A percentile compares a stretch with the other conserved stretches of the same genome.
These are phyloP conservation scores for Diaporthe citriasiana DNA, from an alignment of 2,329 filamentous ascomycete species.

Conservation along the genomic window DNA sequence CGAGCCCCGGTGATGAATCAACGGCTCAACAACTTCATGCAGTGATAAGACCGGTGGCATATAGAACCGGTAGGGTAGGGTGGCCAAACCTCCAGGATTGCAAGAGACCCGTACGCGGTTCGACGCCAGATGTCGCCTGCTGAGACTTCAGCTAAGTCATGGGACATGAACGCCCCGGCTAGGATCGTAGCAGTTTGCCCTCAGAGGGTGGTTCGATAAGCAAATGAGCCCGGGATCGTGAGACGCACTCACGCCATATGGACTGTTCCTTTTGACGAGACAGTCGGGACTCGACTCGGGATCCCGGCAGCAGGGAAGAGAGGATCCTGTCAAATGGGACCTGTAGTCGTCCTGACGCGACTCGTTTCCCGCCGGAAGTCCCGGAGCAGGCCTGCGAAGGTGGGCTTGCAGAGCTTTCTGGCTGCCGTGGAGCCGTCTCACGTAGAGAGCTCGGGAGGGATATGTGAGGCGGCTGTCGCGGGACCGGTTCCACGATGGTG, in stretches of 20 bases:
- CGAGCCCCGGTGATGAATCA: neutral
- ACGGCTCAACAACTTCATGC: slow-evolving; percentile 2
- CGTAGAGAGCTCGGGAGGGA: neutral
- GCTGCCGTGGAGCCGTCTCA: neutral
- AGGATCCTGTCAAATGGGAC: neutral
- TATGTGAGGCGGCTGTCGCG: neutral
- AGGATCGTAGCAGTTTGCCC: neutral
- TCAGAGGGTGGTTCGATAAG: neutral
- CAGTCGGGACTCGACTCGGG: neutral
- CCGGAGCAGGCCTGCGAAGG: neutral
- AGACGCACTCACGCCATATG: slow-evolving; percentile 21
- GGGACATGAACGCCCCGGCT: neutral
- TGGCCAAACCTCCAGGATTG: neutral
- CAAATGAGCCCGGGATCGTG: neutral
- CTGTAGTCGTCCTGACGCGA: neutral
- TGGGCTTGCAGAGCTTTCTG: neutral
- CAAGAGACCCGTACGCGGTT: neutral
- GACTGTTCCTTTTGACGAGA: neutral
- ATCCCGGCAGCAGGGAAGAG: neutral
- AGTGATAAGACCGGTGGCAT: slow-evolving; percentile 2
- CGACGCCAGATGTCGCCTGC: neutral
- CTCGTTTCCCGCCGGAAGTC: neutral
- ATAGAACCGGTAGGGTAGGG: neutral
- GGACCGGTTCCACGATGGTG: slow-evolving; percentile 9
- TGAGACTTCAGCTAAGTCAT: neutral